Conservation (phyloP, 768 basidiomycete species). For the Saitozyma podzolica region DNA sequence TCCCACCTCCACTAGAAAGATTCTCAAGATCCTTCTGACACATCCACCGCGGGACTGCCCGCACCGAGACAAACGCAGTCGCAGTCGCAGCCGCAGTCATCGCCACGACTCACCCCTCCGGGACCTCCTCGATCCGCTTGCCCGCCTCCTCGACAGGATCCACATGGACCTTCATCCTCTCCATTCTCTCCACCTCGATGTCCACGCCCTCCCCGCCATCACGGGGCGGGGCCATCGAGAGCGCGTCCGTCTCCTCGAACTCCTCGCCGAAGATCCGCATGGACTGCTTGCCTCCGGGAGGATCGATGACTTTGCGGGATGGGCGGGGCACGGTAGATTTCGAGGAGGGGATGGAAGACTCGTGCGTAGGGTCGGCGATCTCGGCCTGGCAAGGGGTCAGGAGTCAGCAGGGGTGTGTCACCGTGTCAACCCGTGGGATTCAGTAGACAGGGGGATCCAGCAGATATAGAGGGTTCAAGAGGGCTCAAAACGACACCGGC, state of each 20-base stretch:
- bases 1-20: not conserved
- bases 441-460: not conserved
- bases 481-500: not conserved
- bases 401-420: not conserved
- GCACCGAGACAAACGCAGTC: not conserved
- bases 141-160: conserved; percentile 33
- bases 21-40: not conserved
- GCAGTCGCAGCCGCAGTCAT: conserved; percentile 2
- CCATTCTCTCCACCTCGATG: conserved; percentile 41
- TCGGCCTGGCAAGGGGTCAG: conserved; percentile 37
- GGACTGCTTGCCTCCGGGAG: conserved; percentile 46
- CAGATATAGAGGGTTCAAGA: no score
- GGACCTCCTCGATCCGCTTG: conserved; percentile 33
- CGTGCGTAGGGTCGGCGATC: conserved; percentile 47
- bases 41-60: not conserved
- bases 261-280: conserved; percentile 43
- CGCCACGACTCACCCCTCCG: conserved; percentile 14
- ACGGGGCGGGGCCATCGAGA: conserved; percentile 48
- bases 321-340: conserved; percentile 41
- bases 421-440: not conserved
- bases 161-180: conserved; percentile 41
- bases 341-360: conserved; percentile 28
- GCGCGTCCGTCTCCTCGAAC: conserved; percentile 49
- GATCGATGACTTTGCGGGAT: conserved; percentile 48
- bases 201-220: conserved; percentile 44